Evolutionary conservation across 140 eudicot species (phyloP).

Genomic region (Bidens hawaiensis): DNA sequence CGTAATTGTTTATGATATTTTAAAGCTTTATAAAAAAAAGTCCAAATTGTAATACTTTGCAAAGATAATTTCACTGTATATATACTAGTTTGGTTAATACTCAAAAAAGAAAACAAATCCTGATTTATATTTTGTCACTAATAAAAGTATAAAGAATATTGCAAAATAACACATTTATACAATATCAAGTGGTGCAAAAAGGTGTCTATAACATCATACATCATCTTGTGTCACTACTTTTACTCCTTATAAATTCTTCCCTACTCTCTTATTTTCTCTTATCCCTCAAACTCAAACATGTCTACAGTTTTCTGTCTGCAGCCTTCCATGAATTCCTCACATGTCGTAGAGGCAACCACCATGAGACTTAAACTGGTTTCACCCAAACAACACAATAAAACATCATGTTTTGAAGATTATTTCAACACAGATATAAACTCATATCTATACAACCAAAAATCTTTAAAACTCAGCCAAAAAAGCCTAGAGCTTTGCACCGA

Average conservation of each 20-base stretch:
- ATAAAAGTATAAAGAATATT: not conserved
- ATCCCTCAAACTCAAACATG: slow-evolving; percentile 34
- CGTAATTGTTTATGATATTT: too few relatives aligned
- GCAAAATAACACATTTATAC: slow-evolving; percentile 24
- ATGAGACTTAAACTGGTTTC: slow-evolving; percentile 50
- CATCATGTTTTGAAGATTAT: slow-evolving; percentile 1
- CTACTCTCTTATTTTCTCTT: slow-evolving; percentile 26
- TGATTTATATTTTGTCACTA: not conserved
- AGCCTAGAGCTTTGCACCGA: slow-evolving; percentile 80
- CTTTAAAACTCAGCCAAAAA: slow-evolving; percentile 47
- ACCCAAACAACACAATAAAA: slow-evolving; percentile 27
- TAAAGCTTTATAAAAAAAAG: too few relatives aligned
- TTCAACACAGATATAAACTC: slow-evolving; percentile 12
- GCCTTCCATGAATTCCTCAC: slow-evolving; percentile 41
- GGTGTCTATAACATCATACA: slow-evolving; percentile 33
- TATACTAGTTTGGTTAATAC: not conserved
- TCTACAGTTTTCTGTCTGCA: slow-evolving; percentile 43
- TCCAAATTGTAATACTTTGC: not conserved
- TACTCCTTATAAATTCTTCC: slow-evolving; percentile 49
- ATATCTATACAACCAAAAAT: slow-evolving; percentile 28
- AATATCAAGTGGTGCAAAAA: slow-evolving; percentile 48
- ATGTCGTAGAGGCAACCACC: slow-evolving; percentile 37
- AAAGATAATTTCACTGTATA: not conserved
- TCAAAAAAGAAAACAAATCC: not conserved
- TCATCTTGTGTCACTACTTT: slow-evolving; percentile 33